These are phyloP conservation scores for Jamesozyma piceae DNA, from an alignment of 805 yeast genomes.

Conservation along the genomic window DNA sequence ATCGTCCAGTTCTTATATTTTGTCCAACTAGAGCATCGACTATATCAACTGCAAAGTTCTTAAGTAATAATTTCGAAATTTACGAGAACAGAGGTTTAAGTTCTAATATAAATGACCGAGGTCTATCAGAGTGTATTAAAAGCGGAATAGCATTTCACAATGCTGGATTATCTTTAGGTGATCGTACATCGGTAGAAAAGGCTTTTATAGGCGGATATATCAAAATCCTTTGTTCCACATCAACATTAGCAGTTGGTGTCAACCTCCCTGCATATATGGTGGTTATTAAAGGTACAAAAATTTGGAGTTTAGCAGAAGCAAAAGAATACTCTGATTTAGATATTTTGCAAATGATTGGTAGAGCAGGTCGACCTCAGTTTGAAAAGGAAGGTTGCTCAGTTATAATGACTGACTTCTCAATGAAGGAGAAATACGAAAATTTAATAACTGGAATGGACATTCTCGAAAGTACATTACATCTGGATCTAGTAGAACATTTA, in stretches of 20 bases:
- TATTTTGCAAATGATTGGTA: slow-evolving; percentile 53
- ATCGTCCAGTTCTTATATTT: slow-evolving; percentile 41
- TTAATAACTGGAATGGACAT: slow-evolving; percentile 36
- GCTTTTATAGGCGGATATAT: slow-evolving; percentile 36
- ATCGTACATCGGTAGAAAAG: slow-evolving; percentile 39
- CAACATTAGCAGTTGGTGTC: slow-evolving; percentile 54
- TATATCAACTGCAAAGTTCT: slow-evolving; percentile 37
- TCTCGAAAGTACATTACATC: slow-evolving; percentile 40
- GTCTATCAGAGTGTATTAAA: slow-evolving; percentile 6
- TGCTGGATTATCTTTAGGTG: slow-evolving; percentile 45
- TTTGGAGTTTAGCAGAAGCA: slow-evolving; percentile 43
- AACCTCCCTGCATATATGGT: slow-evolving; percentile 55
- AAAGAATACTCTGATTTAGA: slow-evolving; percentile 48
- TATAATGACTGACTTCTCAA: slow-evolving; percentile 36
- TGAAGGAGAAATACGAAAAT: slow-evolving; percentile 33
- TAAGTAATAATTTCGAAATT: slow-evolving; percentile 16
- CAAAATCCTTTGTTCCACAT: slow-evolving; percentile 44
- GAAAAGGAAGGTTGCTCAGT: slow-evolving; percentile 42
- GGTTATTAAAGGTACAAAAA: slow-evolving; percentile 52
- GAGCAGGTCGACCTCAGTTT: slow-evolving; percentile 56
- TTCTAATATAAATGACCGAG: neutral
- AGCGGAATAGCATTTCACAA: slow-evolving; percentile 47
- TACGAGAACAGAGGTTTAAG: neutral
- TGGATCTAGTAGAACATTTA: slow-evolving; percentile 33
- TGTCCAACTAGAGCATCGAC: slow-evolving; percentile 47